Evolutionary conservation across 2,329 filamentous ascomycete genomes (phyloP), one percentile per base, ranked within the genome.

Genomic region (Fusarium cyanostomum): DNA sequence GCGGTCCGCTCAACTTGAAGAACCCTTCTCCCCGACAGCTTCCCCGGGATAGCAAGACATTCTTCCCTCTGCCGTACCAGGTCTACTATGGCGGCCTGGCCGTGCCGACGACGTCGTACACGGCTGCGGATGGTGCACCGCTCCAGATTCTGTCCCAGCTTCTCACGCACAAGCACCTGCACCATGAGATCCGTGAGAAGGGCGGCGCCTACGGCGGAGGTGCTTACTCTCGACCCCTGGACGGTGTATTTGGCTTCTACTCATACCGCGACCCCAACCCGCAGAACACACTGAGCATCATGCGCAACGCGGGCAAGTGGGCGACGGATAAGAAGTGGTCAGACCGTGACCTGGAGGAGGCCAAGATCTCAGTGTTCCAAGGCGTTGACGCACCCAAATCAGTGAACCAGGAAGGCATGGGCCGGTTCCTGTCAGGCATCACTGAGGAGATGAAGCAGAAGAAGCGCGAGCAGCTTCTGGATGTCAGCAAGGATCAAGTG

Each of bases 221-320:
- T 12, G 94, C 95, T 2, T 94, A 92, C 74, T 89, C 91, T 39
- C 88, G 89, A 21, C 86, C 90, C 0, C 80, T 97, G 8, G 90
- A 92, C 67, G 94, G 94, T 21, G 77, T 96, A 1, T 98, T 99
- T 69, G 92, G 92, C 13, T 96, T 97, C 80, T 97, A 96, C 79
- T 94, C 92, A 39, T 99, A 99, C 82, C 91, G 95, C 48, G 95
- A 99, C 74, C 95, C 95, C 3, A 97, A 98, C 74, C 94, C 95
- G 0, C 83, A 89, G 62, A 97, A 97, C 77, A 94, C 92, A 0
- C 80, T 98, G 66, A 86, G 85, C 53, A 91, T 97, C 59, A 96
- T 97, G 88, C 82, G 85, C 28, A 89, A 90, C 54, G 91, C 92
- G 1, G 95, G 94, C 2, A 81, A 84, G 21, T 97, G 93, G 88